Evolutionary conservation across 441 rosid species (phyloP), one percentile per base, ranked within the genome.

Genomic region (Hura crepitans): DNA sequence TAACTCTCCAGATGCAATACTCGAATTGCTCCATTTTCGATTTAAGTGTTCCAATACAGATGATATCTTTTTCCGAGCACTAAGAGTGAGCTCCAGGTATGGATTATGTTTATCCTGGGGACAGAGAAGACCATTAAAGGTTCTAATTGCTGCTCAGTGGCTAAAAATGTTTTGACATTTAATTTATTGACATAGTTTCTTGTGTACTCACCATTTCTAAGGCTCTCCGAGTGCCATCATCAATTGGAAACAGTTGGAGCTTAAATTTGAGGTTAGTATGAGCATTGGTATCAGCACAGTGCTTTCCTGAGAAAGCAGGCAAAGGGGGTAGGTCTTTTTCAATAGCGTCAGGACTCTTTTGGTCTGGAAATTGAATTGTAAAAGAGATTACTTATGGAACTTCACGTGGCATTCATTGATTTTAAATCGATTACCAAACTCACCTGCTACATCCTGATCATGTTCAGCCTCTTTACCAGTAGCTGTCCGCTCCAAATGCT

Each of bases 221-320:
- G 82, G 92, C 85, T 82, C 78, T 87, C 81, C 96, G 81, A 75
- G 93, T 95, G 65, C 43, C 77, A 61, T 95, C 97, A 83, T 95
- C 99, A 67, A 95, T 87, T 57, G 99, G 97, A 80, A 92, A 95
- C 71, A 95, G 68, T 79, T 95, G 97, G 74, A 95, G 96, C 88
- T 95, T 95, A 73, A 95, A 88, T 82, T 95, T 95, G 75, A 74
- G 67, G 75, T 78, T 80, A 68, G 74, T 59, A 56, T 80, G 86
- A 66, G 80, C 68, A 72, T 79, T 86, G 70, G 81, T 81, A 69
- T 85, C 96, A 66, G 45, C 75, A 71, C 76, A 78, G 73, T 79
- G 83, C 82, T 77, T 70, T 58, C 79, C 90, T 25, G 82, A 82
- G 77, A 82, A 72, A 68, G 76, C 57, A 57, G 81, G 78, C 72